Evolutionary conservation across 345 rosid genomes (phyloP).

Genomic region (Pugionium dolabratum): DNA sequence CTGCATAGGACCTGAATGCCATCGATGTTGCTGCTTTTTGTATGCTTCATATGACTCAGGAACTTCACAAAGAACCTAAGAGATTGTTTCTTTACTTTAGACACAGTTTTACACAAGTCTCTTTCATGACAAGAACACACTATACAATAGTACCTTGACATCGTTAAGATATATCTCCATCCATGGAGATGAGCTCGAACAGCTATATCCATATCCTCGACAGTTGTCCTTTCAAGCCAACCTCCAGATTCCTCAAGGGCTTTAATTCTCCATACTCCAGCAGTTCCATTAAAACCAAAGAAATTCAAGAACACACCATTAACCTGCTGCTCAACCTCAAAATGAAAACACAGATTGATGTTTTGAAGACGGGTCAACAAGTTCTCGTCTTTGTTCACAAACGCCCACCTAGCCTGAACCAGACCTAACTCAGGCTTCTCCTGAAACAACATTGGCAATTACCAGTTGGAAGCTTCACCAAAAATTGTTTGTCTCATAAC

Average conservation of each 20-base stretch:
- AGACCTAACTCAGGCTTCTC: constrained; percentile 63
- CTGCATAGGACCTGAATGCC: constrained; percentile 96
- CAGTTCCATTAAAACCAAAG: constrained; percentile 92
- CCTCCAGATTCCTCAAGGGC: constrained; percentile 90
- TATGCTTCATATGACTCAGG: constrained; percentile 90
- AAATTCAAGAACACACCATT: constrained; percentile 74
- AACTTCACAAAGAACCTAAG: constrained; percentile 84
- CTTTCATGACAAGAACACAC: too few species aligned
- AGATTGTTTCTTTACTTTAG: constrained; percentile 22
- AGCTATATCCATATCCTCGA: constrained; percentile 94
- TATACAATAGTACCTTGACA: constrained; percentile 58
- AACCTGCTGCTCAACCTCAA: constrained; percentile 87
- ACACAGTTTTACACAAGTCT: too few species aligned
- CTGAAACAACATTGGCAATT: too few species aligned
- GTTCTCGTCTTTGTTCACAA: constrained; percentile 85
- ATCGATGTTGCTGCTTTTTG: constrained; percentile 91
- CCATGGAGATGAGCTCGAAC: constrained; percentile 87
- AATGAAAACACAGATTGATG: constrained; percentile 79
- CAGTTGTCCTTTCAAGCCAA: too few species aligned
- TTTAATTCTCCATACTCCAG: constrained; percentile 87
- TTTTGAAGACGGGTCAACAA: constrained; percentile 84
- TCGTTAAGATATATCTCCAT: constrained; percentile 83
- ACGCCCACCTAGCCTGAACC: constrained; percentile 85
- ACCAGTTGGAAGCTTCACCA: too few species aligned
- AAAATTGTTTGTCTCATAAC: background rate